phyloP scores from a whole-genome alignment of 78 protist species.

The Dictyostelium firmibasis region DNA sequence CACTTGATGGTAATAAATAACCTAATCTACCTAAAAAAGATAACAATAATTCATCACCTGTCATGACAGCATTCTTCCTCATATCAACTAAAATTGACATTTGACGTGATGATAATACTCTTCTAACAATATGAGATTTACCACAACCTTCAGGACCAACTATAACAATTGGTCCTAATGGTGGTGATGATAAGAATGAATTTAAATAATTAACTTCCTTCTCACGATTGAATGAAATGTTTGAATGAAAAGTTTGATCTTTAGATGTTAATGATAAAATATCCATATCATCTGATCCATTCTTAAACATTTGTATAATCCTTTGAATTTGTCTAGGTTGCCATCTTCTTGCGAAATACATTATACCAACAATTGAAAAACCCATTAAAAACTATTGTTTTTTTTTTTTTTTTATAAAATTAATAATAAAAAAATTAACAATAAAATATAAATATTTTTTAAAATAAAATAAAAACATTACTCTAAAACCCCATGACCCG shows the following conservation, averaged over 20 bases:
- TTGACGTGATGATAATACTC: conserved; percentile 19
- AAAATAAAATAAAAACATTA: background rate
- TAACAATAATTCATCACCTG: conserved; percentile 64
- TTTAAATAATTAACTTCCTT: conserved; percentile 32
- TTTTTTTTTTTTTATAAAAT: background rate
- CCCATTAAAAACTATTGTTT: conserved; percentile 50
- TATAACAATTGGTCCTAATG: conserved; percentile 48
- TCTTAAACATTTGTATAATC: conserved; percentile 34
- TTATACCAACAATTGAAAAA: conserved; percentile 53
- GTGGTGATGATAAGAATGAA: conserved; percentile 32
- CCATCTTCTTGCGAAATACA: conserved; percentile 77
- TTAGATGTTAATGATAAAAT: conserved; percentile 27
- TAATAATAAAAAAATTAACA: background rate
- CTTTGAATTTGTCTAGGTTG: conserved; percentile 58
- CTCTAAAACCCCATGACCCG: conserved; percentile 46
- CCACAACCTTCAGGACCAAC: conserved; percentile 79
- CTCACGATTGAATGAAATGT: conserved; percentile 22
- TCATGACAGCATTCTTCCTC: conserved; percentile 71
- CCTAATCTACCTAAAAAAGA: conserved; percentile 51
- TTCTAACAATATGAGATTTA: conserved; percentile 58
- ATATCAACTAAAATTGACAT: conserved; percentile 67
- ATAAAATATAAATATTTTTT: too few relatives aligned
- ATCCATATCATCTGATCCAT: conserved; percentile 34
- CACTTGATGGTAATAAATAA: conserved; percentile 62
- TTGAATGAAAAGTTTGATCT: conserved; percentile 4